phyloP scores from a whole-genome alignment of 73 alveolate species.

The Blepharisma stoltei region DNA sequence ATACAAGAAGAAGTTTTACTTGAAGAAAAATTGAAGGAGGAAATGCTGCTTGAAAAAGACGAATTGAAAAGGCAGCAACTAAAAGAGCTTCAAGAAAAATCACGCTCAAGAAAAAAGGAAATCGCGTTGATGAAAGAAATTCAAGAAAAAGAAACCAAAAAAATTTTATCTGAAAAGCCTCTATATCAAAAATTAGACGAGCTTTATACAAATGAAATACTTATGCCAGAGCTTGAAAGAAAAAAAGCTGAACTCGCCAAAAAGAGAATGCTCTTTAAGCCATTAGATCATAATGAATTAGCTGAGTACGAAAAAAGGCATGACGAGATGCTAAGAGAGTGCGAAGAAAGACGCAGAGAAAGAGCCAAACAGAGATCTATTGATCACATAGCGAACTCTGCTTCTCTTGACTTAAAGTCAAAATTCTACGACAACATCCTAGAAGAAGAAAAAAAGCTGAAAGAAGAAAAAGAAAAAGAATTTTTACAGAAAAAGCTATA shows the following conservation, averaged over 20 bases:
- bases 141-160: conserved; percentile 32
- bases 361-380: not conserved
- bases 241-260: conserved; percentile 46
- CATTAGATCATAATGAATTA: conserved; percentile 10
- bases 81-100: conserved; percentile 41
- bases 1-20: no score
- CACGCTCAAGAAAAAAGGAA: conserved; percentile 34
- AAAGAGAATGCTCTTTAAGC: conserved; percentile 49
- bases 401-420: not conserved
- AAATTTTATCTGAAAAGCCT: conserved; percentile 11
- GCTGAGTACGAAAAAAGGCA: not conserved
- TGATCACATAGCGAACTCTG: not conserved
- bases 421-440: not conserved
- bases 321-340: not conserved
- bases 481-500: not conserved
- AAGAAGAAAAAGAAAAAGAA: not conserved
- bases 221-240: conserved; percentile 62
- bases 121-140: conserved; percentile 34
- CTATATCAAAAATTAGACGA: conserved; percentile 49
- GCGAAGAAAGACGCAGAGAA: not conserved
- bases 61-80: not conserved
- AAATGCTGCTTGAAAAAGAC: not conserved
- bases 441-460: not conserved
- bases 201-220: conserved; percentile 40
- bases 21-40: no score